A percentile compares a stretch with the other conserved stretches of the same genome.
These are phyloP conservation scores for Coelastrella sp. DNA, from an alignment of 139 green algal genomes.

Conservation along the genomic window DNA sequence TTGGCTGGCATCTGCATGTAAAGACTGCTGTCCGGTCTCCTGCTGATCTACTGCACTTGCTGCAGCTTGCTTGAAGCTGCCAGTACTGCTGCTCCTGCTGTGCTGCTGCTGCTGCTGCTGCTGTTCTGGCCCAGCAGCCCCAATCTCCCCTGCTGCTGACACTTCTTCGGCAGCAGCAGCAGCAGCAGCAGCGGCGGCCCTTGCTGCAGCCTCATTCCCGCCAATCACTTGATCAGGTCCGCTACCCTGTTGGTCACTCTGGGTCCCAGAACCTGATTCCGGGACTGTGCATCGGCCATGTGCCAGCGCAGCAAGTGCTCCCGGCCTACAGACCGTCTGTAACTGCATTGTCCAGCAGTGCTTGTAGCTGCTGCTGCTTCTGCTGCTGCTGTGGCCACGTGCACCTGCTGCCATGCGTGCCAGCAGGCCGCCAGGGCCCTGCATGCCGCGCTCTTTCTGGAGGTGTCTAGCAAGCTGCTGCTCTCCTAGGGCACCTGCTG, in stretches of 20 bases:
- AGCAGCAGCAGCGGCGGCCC: background rate
- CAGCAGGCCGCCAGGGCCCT: background rate
- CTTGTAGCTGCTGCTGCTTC: background rate
- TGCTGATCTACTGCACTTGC: background rate
- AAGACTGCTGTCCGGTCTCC: background rate
- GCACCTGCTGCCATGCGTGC: slow-evolving; percentile 18
- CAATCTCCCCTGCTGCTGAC: background rate
- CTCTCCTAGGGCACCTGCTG: background rate
- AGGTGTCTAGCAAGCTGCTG: background rate
- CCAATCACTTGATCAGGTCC: no score
- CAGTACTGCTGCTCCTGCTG: background rate
- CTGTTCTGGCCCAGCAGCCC: background rate
- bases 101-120: background rate
- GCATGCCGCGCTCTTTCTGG: background rate
- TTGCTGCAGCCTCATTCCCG: background rate
- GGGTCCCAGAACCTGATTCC: no score
- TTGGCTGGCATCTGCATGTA: background rate
- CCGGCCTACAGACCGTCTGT: background rate
- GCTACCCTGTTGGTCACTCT: no score
- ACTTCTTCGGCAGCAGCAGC: background rate
- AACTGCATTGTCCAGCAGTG: background rate
- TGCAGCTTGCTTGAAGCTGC: background rate
- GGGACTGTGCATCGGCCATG: background rate
- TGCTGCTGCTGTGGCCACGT: background rate
- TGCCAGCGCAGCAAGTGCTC: background rate